phyloP scores from a whole-genome alignment of 2,329 filamentous ascomycete genomes.

The Xylaria sp. region DNA sequence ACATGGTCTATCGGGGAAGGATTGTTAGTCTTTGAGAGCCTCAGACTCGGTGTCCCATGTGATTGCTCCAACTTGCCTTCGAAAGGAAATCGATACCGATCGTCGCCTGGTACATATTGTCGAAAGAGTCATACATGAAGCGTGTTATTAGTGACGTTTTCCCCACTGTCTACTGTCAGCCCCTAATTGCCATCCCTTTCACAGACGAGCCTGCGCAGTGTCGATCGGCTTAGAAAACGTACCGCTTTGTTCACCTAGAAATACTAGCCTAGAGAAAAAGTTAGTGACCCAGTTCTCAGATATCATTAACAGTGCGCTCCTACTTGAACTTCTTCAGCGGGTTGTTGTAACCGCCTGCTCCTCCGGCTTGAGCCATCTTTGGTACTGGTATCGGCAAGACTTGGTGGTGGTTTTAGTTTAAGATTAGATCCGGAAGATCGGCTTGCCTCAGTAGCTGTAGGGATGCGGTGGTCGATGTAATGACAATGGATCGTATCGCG shows the following conservation, averaged over 20 bases:
- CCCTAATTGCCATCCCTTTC: conserved; percentile 3
- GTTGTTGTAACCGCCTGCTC: conserved; percentile 89
- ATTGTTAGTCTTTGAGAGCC: conserved; percentile 34
- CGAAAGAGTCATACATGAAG: conserved; percentile 99
- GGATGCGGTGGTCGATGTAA: conserved; percentile 21
- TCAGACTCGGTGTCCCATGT: not conserved
- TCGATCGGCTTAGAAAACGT: conserved; percentile 54
- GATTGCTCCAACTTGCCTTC: conserved; percentile 71
- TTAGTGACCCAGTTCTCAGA: conserved; percentile 32
- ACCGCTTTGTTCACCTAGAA: conserved; percentile 98
- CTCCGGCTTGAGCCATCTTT: conserved; percentile 80
- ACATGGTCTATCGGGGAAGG: conserved; percentile 80
- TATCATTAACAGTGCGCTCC: conserved; percentile 59
- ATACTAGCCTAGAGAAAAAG: conserved; percentile 78
- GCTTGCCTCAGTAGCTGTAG: conserved; percentile 18
- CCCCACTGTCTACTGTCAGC: conserved; percentile 72
- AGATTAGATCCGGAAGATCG: conserved; percentile 4
- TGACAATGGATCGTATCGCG: conserved; percentile 11
- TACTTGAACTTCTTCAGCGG: conserved; percentile 99
- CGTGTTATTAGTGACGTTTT: conserved; percentile 99
- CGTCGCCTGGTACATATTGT: conserved; percentile 99
- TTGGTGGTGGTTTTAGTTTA: conserved; percentile 7
- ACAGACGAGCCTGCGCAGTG: not conserved
- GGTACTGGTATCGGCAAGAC: conserved; percentile 38
- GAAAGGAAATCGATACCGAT: conserved; percentile 99